Evolutionary conservation across 2,329 filamentous ascomycete species (phyloP), one percentile per base, ranked within the genome.

Genomic region (Paecilomyces formosus): DNA sequence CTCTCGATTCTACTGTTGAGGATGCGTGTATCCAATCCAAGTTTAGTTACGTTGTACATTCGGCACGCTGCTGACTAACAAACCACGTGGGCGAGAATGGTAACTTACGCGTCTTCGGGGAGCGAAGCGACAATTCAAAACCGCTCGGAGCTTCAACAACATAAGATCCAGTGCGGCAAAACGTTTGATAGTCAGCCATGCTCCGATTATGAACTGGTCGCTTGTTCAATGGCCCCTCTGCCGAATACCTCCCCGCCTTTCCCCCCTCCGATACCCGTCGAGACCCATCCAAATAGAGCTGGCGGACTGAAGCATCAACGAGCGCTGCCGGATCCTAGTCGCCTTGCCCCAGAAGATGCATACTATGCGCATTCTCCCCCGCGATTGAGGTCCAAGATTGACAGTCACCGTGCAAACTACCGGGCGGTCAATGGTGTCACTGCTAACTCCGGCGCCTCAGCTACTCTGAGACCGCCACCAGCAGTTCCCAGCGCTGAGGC

Each of bases 261-360:
- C 50, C 74, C 76, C 54, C 75, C 76, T 51, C 75, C 77, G 13
- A 72, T 78, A 53, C 76, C 76, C 56, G 76, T 78, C 63, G 76
- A 78, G 63, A 77, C 75, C 51, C 75, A 79, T 65, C 75, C 77
- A 6, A 76, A 77, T 62, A 75, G 75, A 59, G 68, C 68, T 54
- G 67, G 69, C 31, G 70, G 67, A 45, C 62, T 73, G 39, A 73
- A 74, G 59, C 66, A 73, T 61, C 68, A 71, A 51, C 72, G 73
- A 22, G 70, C 74, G 30, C 79, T 80, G 53, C 72, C 80, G 56
- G 84, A 87, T 65, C 86, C 87, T 30, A 87, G 82, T 55, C 87
- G 86, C 62, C 85, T 96, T 50, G 88, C 90, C 3, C 91, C 91
- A 15, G 88, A 93, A 76, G 91, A 96, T 83, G 91, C 90, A 57